phyloP scores from a whole-genome alignment of 495 filamentous ascomycete species.

The Bryoglossum gracile region DNA sequence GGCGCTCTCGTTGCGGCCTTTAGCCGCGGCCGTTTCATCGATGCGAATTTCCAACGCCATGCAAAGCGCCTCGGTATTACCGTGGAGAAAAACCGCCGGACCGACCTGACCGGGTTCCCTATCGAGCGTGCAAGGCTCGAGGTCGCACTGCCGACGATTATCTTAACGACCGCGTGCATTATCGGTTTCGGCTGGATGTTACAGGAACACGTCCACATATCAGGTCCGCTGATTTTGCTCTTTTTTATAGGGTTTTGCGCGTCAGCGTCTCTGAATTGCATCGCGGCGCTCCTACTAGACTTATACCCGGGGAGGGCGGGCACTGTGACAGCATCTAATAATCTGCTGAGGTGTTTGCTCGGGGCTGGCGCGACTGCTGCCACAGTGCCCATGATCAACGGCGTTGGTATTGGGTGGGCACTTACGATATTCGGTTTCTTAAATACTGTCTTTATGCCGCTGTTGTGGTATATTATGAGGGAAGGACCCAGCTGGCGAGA shows the following conservation, averaged over 20 bases:
- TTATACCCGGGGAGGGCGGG: slow-evolving; percentile 45
- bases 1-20: slow-evolving; percentile 55
- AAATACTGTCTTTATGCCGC: not conserved
- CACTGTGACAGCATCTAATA: slow-evolving; percentile 56
- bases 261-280: slow-evolving; percentile 44
- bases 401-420: not conserved
- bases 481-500: not conserved
- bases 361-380: slow-evolving; percentile 33
- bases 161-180: slow-evolving; percentile 21
- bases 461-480: not conserved
- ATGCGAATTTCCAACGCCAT: slow-evolving; percentile 46
- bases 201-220: slow-evolving; percentile 25
- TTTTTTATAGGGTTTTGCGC: slow-evolving; percentile 52
- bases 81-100: slow-evolving; percentile 36
- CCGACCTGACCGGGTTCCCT: slow-evolving; percentile 48
- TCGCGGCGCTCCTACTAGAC: slow-evolving; percentile 46
- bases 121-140: slow-evolving; percentile 57
- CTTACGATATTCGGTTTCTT: not conserved
- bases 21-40: slow-evolving; percentile 45
- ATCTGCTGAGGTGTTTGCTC: slow-evolving; percentile 52
- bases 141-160: slow-evolving; percentile 21
- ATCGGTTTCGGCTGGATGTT: slow-evolving; percentile 47
- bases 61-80: slow-evolving; percentile 36
- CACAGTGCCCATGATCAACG: not conserved
- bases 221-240: slow-evolving; percentile 39